Base-by-base conservation (phyloP, 108 stramenopile genomes). In the Nitzschia putrida region DNA sequence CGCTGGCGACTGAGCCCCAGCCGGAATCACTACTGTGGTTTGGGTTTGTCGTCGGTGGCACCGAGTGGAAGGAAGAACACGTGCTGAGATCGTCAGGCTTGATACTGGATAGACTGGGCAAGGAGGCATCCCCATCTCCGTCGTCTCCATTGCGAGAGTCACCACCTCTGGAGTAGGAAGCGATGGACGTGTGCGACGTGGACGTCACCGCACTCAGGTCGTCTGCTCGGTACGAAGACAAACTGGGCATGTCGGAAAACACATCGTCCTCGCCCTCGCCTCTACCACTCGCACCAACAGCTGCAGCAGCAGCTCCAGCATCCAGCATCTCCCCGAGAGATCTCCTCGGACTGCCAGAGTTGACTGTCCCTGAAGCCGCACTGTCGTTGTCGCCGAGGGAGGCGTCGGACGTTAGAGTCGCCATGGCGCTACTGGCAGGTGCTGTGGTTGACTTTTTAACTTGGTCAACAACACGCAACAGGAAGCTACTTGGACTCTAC, bases 221-320 rank as follows among this genome's bases (percentile, higher is more conserved):
- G 37, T 70, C 69, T 7, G 57, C 57, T 51, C 58, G 22, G 37
- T 43, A 70, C 11, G 69, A 70, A 25, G 69, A 55, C 29, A 70
- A 24, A 51, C 69, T 70, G 9, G 69, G 69, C 69, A 70, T 70
- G 40, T 70, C 69, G 1, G 57, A 38, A 56, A 70, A 70, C n/a
- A 59, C 69, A 39, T 29, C 43, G 11, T 29, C 52, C 22, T 26
- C 41, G 43, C 9, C 29, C 4, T 4, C 4, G 4, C 29, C 29
- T 3, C 29, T 34, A 1, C 3, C 29, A 34, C 29, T 4, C 1
- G 4, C 29, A 34, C 3, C 29, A 34, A 4, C 29, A 34, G 29
- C 29, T 3, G 29, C 29, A 34, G 29, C 29, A 34, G 29, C 29
- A 34, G 29, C 29, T 34, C 29, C 29, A 34, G 29, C 29, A 34